Conservation (phyloP, 495 filamentous ascomycete genomes). For the Bacidia rubella region DNA sequence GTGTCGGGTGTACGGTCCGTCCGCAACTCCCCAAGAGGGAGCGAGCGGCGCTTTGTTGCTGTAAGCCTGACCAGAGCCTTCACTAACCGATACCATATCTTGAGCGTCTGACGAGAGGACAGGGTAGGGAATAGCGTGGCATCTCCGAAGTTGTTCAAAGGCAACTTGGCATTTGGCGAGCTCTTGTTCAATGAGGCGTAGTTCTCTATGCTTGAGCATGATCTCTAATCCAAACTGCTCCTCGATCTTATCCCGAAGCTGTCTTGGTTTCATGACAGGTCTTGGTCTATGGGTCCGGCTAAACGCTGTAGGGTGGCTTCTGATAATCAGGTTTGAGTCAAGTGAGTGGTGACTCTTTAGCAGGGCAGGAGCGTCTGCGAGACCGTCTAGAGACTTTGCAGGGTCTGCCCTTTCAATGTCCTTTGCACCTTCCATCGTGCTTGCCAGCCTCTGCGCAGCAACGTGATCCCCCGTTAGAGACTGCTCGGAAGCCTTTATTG, state of each 20-base stretch:
- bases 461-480: background rate
- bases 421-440: background rate
- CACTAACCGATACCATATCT: conserved; percentile 50
- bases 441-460: background rate
- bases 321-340: too few relatives aligned
- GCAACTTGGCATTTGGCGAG: conserved; percentile 89
- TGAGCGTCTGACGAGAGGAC: conserved; percentile 44
- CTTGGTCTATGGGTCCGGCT: background rate
- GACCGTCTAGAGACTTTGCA: background rate
- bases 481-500: background rate
- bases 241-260: conserved; percentile 58
- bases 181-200: conserved; percentile 90
- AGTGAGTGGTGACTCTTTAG: too few relatives aligned
- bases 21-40: conserved; percentile 73
- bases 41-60: conserved; percentile 50
- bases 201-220: conserved; percentile 82
- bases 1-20: conserved; percentile 86
- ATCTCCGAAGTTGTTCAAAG: conserved; percentile 89
- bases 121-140: conserved; percentile 79
- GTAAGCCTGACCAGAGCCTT: conserved; percentile 54
- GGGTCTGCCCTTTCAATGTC: background rate
- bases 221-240: conserved; percentile 85
- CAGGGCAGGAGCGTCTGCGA: background rate
- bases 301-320: background rate
- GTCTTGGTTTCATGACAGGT: conserved; percentile 13